Percentiles rank a stretch among this genome's conserved stretches.
Evolutionary conservation across 306 rosid species (phyloP).

Genomic region (Vigna nakashimae): DNA sequence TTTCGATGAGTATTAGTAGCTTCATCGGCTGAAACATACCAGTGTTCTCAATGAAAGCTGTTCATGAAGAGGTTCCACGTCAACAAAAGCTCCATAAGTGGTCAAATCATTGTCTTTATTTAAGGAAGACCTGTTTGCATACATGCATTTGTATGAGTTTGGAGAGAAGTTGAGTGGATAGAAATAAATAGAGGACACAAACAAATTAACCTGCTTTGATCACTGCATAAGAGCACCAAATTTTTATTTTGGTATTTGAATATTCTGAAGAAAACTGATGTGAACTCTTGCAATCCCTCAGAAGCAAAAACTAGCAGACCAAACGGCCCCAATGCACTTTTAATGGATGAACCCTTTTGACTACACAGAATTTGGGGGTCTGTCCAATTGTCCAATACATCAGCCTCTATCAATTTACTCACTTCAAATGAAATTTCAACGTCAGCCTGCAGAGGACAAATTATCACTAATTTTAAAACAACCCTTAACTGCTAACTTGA

Average conservation of each 20-base stretch:
- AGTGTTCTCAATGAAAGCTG: conserved; percentile 66
- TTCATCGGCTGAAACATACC: conserved; percentile 48
- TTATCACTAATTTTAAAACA: conserved; percentile 1
- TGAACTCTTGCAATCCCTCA: conserved; percentile 68
- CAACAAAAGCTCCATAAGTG: conserved; percentile 61
- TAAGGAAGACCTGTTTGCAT: conserved; percentile 61
- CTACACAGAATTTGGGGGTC: conserved; percentile 72
- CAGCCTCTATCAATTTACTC: conserved; percentile 53
- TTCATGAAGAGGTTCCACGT: conserved; percentile 59
- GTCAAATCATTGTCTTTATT: conserved; percentile 57
- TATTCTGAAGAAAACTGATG: conserved; percentile 76
- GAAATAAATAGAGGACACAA: neutral
- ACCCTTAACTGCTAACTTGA: neutral
- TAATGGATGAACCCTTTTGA: conserved; percentile 55
- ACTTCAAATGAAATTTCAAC: conserved; percentile 69
- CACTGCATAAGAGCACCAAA: conserved; percentile 75
- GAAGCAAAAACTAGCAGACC: conserved; percentile 74
- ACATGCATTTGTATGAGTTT: neutral
- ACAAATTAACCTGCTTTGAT: conserved; percentile 73
- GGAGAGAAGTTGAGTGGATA: neutral
- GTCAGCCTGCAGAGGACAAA: conserved; percentile 71
- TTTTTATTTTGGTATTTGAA: conserved; percentile 54
- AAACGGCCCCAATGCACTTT: conserved; percentile 74
- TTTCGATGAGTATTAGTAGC: neutral
- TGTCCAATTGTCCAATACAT: conserved; percentile 52